Evolutionary conservation across 2,329 filamentous ascomycete genomes (phyloP), one percentile per base, ranked within the genome.

Genomic region (Penicillium psychrosexuale): DNA sequence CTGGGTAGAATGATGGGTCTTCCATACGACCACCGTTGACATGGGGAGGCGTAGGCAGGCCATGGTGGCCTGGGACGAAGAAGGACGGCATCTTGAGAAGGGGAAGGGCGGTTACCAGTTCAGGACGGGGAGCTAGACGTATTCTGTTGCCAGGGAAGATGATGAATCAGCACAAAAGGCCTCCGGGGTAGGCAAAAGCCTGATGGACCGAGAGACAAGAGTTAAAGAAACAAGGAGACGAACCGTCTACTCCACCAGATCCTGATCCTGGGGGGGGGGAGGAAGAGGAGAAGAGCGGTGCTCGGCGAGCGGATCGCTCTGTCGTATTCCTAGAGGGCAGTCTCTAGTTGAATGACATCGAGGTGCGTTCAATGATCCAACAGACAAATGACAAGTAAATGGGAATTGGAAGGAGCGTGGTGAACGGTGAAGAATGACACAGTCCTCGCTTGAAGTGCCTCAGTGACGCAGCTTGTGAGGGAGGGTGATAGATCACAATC

Each of bases 11-110:
- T 33, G 71, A 61, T 39, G 66, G 69, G 56, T 76, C 72, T 44
- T 76, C 73, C 65, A 75, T 65, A 53, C 71, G 67, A 61, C 66
- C 66, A 65, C 66, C 67, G 51, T 69, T 65, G 63, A 75, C 59
- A 60, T 76, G 72, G 54, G 74, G 74, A 58, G 74, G 74, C 37
- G 74, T 76, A 40, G 74, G 74, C 49, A 75, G 70, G 71, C 70
- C 69, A 36, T 53, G 51, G 52, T 74, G 71, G 66, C 71, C 69
- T 56, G 73, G 68, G 53, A 65, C 65, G 68, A 68, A 76, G 63
- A 76, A 75, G 52, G 74, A 76, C 62, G 74, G 74, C 74, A 76
- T 76, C 63, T 64, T 60, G 61, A 59, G 31, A 52, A 27, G 27
- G 40, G 58, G 55, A 48, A 38, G 44, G 56, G 58, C 49, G 58